Evolutionary conservation across 768 basidiomycete species (phyloP).

Genomic region (Tylopilus plumbeoviolaceoides): DNA sequence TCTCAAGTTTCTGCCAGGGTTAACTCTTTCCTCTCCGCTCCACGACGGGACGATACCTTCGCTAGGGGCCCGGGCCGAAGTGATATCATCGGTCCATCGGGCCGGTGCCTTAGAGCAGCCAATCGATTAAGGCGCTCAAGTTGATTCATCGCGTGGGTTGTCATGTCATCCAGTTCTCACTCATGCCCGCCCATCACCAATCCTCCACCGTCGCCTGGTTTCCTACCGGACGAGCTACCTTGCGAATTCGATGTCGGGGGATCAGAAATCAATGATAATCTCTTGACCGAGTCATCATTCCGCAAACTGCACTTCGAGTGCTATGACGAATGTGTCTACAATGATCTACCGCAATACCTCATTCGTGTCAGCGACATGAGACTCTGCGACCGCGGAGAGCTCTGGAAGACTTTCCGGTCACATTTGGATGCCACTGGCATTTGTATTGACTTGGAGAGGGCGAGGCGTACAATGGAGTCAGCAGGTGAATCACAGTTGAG

Average conservation of each 20-base stretch:
- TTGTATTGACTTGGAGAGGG: background rate
- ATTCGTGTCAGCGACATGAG: slow-evolving; percentile 12
- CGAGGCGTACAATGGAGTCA: background rate
- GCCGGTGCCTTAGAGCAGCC: too few relatives aligned
- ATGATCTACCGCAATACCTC: slow-evolving; percentile 15
- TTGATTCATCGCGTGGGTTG: too few relatives aligned
- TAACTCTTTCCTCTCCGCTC: too few relatives aligned
- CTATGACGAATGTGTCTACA: slow-evolving; percentile 7
- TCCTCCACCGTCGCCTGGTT: background rate
- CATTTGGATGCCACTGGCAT: background rate
- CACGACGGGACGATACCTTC: too few relatives aligned
- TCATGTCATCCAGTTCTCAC: too few relatives aligned
- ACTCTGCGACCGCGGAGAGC: slow-evolving; percentile 4
- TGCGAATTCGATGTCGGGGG: background rate
- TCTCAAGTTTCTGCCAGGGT: too few relatives aligned
- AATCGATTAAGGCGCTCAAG: too few relatives aligned
- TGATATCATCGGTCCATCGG: too few relatives aligned
- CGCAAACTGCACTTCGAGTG: background rate
- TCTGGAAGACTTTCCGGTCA: slow-evolving; percentile 4
- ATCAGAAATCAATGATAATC: background rate
- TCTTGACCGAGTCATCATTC: background rate
- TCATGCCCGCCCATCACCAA: too few relatives aligned
- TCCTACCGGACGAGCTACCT: background rate
- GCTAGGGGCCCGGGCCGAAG: too few relatives aligned
- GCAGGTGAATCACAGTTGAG: background rate